Base-by-base conservation (phyloP, 768 basidiomycete species). In the Calocybe gangraenosa region DNA sequence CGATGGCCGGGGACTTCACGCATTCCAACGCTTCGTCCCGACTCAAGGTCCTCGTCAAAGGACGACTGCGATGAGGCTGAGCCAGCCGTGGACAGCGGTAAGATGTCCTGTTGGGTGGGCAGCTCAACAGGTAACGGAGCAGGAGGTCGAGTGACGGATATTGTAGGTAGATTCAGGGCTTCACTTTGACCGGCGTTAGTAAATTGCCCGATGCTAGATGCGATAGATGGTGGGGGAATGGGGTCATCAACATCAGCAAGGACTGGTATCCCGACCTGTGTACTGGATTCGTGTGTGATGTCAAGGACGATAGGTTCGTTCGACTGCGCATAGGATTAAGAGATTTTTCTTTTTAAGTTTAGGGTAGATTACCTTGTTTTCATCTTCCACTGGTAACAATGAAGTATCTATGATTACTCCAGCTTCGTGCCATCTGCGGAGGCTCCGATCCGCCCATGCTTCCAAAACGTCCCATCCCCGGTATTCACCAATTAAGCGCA, bases 391-490 rank as follows among this genome's bases (percentile, higher is more conserved):
- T 23, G 70, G 60, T 30, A 65, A 45, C 18, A 71, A 50, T 22
- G 65, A 68, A 32, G 68, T 59, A 40, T 80, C 79, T 21, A 79
- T 63, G 25, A 90, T 72, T 25, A 92, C 62, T 2, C 92, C 92
- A 19, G 80, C 73, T 54, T 87, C 82, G 44, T 84, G 80, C 93
- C 94, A 97, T 60, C 81, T 81, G 60, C 84, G 78, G 38, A 92
- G 72, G 65, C 92, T 92, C 53, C 76, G 75, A 66, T 96, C 94
- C 38, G 91, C 93, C 86, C 87, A 89, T 11, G 92, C 94, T 62
- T 97, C 93, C 47, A 96, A 64, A 5, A 92, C 87, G 60, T 74
- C 88, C 93, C 92, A 96, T 5, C 94, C 92, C 62, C 79, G 77
- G 59, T 96, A 96, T 58, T 92, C 84, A 22, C 92, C 94, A 3